These are phyloP conservation scores for Leishmania lainsoni DNA, from an alignment of 208 protist genomes.

Conservation along the genomic window DNA sequence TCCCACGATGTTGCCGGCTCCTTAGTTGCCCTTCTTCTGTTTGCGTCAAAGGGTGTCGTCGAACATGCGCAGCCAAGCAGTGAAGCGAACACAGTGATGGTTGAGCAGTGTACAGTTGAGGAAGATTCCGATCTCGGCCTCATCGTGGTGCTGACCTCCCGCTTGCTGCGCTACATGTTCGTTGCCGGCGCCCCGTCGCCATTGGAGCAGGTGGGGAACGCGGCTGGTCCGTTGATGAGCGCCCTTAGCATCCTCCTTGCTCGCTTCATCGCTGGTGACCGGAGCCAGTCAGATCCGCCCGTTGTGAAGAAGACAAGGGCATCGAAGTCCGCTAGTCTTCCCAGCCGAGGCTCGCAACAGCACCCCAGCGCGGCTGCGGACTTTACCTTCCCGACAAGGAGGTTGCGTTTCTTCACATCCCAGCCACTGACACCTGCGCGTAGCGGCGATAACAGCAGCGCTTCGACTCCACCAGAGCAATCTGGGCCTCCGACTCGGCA, in stretches of 20 bases:
- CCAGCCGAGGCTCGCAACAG: not conserved
- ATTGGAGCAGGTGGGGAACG: slow-evolving; percentile 16
- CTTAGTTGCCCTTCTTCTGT: slow-evolving; percentile 7
- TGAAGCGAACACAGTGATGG: not conserved
- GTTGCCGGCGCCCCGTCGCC: not conserved
- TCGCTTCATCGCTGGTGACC: slow-evolving; percentile 36
- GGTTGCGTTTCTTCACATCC: not conserved
- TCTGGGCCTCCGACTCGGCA: slow-evolving; percentile 5
- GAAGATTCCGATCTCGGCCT: slow-evolving; percentile 29
- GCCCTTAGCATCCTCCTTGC: slow-evolving; percentile 41
- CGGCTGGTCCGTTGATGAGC: slow-evolving; percentile 15
- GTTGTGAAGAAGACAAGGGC: not conserved
- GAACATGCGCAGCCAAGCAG: slow-evolving; percentile 6
- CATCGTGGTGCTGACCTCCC: slow-evolving; percentile 22
- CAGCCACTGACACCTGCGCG: not conserved
- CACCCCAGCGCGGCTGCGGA: not conserved
- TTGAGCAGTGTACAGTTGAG: not conserved
- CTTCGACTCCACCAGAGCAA: not conserved
- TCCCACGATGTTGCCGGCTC: not conserved
- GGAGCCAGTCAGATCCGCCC: not conserved
- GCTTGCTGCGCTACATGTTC: slow-evolving; percentile 29
- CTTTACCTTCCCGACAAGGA: not conserved
- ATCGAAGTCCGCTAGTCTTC: not conserved
- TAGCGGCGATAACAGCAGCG: not conserved
- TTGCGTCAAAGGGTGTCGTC: slow-evolving; percentile 12